Percentiles rank a stretch among this genome's conserved stretches.
These are phyloP conservation scores for Phoma herbarum DNA, from an alignment of 2,329 filamentous ascomycete species.

Conservation along the genomic window DNA sequence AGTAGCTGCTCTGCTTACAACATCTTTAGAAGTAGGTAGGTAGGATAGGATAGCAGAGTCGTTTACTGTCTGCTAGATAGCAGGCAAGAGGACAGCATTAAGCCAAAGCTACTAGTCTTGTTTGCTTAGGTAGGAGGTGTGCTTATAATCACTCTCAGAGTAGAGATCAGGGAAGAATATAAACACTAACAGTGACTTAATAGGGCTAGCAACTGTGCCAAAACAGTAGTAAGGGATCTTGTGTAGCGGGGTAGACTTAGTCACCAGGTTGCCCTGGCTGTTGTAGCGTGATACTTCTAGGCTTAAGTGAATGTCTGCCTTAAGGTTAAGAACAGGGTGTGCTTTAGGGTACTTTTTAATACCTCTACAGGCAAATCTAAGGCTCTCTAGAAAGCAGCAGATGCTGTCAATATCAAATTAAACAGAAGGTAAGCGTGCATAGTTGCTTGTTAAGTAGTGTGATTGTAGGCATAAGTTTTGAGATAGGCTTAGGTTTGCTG, in stretches of 20 bases:
- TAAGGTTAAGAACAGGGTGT: neutral
- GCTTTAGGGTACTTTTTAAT: neutral
- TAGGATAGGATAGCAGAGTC: neutral
- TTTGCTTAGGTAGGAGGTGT: neutral
- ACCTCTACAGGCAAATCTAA: neutral
- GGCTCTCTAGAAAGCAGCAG: neutral
- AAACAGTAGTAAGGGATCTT: neutral
- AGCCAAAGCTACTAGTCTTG: neutral
- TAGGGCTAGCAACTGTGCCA: neutral
- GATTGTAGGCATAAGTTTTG: too few relatives aligned
- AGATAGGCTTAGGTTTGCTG: too few relatives aligned
- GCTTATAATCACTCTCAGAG: neutral
- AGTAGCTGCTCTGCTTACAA: neutral
- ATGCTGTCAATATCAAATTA: neutral
- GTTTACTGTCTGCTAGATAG: neutral
- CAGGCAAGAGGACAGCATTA: neutral
- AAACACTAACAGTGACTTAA: neutral
- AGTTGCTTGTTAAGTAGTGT: too few relatives aligned
- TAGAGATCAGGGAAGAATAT: neutral
- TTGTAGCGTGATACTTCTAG: neutral
- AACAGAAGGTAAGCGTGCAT: too few relatives aligned
- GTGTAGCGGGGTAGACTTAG: neutral
- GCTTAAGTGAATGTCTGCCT: neutral
- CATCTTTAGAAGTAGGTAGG: neutral
- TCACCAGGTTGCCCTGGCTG: neutral